Evolutionary conservation across 1,284 basidiomycete species (phyloP), one percentile per base, ranked within the genome.

Genomic region (Trametes polyzona): DNA sequence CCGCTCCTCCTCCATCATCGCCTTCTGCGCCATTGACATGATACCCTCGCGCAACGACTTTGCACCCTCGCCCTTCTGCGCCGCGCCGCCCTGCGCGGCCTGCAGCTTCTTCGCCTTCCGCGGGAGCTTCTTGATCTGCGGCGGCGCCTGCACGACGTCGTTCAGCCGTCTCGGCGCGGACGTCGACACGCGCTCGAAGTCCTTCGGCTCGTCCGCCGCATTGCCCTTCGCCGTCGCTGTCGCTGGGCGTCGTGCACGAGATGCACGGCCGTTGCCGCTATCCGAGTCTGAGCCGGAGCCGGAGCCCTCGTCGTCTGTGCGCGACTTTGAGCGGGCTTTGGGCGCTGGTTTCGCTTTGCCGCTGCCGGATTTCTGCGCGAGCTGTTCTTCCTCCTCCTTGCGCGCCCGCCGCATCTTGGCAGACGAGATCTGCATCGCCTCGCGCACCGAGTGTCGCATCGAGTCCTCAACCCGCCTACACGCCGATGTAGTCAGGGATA

Each of bases 1-100:
- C 55, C 90, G 77, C 72, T 92, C 90, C 58, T 78, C 75, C 64
- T 88, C 88, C 82, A 93, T 83, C 84, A 87, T 83, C 10, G 77
- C 77, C 69, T 83, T 86, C 73, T 91, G 88, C 6, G 85, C 83
- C 80, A 89, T 84, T n/a, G 85, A 88, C 24, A 90, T 59, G 10
- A 88, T 78, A 2, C 78, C 80, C 32, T 78, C 76, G 26, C 67
- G 68, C 35, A 71, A 48, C 19, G 65, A 68, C 39, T 54, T 57
- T n/a, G 55, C 41, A 2, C 55, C 60, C 10, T 36, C 52, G 3
- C 24, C 35, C 32, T 55, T 58, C 49, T 44, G 35, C 61, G 72
- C 73, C 49, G 57, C 51, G 36, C 48, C 43, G 27, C 21, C 19
- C 17, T 11, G 54, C 59, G 62, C 65, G 16, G 58, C 61, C 47